phyloP scores from a whole-genome alignment of 1,284 basidiomycete species.

The Sanguinoderma infundibulare region DNA sequence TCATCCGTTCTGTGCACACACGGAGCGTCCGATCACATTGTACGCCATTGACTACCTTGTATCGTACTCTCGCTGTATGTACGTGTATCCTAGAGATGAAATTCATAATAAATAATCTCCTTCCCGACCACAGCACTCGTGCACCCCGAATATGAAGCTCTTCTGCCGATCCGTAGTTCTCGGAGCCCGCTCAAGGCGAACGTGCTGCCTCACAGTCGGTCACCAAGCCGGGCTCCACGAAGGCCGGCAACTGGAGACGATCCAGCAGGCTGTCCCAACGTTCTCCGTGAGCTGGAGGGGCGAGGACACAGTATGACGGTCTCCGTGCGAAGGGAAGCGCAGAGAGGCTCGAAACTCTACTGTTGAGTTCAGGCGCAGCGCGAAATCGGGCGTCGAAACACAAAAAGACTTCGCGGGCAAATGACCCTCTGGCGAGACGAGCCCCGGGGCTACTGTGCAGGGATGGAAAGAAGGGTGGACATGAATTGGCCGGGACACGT shows the following conservation, averaged over 20 bases:
- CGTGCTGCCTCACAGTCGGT: not conserved
- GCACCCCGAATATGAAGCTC: not conserved
- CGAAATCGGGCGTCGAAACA: no score
- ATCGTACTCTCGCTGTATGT: slow-evolving; percentile 22
- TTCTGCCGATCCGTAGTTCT: not conserved
- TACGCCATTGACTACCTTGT: slow-evolving; percentile 3
- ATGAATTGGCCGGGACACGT: slow-evolving; percentile 9
- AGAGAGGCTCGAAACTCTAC: no score
- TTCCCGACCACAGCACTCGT: not conserved
- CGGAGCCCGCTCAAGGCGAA: not conserved
- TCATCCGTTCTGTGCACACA: not conserved
- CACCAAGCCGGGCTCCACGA: not conserved
- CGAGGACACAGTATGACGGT: no score
- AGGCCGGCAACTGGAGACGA: not conserved
- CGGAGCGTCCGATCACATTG: not conserved
- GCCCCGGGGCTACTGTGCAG: no score
- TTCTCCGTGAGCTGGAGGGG: no score
- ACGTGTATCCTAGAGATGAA: slow-evolving; percentile 23
- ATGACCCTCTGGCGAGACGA: no score
- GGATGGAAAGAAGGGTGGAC: no score
- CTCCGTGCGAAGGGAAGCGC: not conserved
- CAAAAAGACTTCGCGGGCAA: not conserved
- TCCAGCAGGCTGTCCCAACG: not conserved
- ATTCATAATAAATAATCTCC: slow-evolving; percentile 24
- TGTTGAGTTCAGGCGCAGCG: no score